Percentiles rank a stretch among this genome's conserved stretches.
Evolutionary conservation across 441 rosid species (phyloP).

Genomic region (Populus hybrid): DNA sequence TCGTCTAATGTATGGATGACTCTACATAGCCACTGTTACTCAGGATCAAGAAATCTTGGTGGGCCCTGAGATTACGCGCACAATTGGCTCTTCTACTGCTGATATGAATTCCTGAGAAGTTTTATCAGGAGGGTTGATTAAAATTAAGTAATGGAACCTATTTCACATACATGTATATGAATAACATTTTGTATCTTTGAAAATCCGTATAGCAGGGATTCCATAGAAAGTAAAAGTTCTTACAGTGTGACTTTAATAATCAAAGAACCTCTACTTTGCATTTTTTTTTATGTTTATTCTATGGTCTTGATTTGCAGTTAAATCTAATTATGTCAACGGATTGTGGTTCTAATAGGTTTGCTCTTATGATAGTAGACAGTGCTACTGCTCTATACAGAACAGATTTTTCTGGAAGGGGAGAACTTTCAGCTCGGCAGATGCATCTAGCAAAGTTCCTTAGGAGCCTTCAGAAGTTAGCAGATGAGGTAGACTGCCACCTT

Average conservation of each 20-base stretch:
- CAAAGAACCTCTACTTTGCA: background rate
- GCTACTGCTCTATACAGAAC: constrained; percentile 95
- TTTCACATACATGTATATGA: background rate
- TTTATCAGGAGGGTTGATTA: background rate
- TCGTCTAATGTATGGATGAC: background rate
- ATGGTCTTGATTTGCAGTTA: background rate
- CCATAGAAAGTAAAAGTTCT: background rate
- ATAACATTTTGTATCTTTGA: background rate
- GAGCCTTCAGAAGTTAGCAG: constrained; percentile 92
- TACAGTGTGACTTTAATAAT: background rate
- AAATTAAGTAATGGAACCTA: background rate
- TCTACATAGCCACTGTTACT: constrained; percentile 1
- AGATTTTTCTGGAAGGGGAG: constrained; percentile 93
- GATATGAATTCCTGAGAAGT: background rate
- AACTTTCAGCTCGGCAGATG: constrained; percentile 93
- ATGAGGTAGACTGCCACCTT: constrained; percentile 57
- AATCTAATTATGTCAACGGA: background rate
- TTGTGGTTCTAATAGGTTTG: constrained; percentile 55
- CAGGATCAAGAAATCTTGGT: background rate
- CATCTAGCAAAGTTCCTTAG: constrained; percentile 96
- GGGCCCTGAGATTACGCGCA: background rate
- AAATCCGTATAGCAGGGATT: background rate
- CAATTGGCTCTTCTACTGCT: constrained; percentile 2
- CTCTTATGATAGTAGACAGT: constrained; percentile 92
- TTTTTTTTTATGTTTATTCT: background rate